phyloP scores from a whole-genome alignment of 768 basidiomycete genomes.

The Leccinellum rugosiceps region DNA sequence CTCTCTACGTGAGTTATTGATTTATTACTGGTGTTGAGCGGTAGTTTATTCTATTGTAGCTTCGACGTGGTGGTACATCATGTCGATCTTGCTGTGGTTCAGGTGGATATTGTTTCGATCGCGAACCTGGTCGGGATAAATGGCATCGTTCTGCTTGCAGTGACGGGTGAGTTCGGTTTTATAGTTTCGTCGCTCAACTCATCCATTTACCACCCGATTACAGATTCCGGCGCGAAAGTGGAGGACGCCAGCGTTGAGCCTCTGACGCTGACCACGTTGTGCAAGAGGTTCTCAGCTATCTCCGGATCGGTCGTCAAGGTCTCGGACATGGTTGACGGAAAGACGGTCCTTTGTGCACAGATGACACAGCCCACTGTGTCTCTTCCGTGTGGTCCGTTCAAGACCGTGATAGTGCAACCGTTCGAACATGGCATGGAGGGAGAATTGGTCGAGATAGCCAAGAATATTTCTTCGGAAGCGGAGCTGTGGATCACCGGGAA shows the following conservation, averaged over 20 bases:
- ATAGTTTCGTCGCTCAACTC: no score
- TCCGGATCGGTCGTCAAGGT: neutral
- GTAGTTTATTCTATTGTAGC: neutral
- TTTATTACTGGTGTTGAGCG: neutral
- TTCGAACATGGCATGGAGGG: constrained; percentile 27
- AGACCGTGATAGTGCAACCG: constrained; percentile 24
- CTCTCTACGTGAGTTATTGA: constrained; percentile 13
- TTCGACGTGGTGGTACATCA: constrained; percentile 23
- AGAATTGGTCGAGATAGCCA: constrained; percentile 25
- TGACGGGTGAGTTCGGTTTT: constrained; percentile 14
- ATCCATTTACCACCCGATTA: neutral
- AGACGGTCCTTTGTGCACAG: neutral
- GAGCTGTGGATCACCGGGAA: constrained; percentile 31
- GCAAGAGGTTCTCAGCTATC: neutral
- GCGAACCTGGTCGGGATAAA: constrained; percentile 22
- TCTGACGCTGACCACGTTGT: neutral
- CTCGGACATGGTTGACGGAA: neutral
- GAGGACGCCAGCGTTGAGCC: neutral
- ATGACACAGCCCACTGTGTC: constrained; percentile 13
- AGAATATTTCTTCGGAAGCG: constrained; percentile 22
- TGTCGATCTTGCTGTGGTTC: constrained; percentile 19
- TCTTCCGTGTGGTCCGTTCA: constrained; percentile 18
- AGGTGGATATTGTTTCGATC: constrained; percentile 19
- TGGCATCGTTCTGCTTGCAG: constrained; percentile 23
- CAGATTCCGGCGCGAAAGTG: neutral